phyloP scores from a whole-genome alignment of 192 early-diverging fungal genomes.

The Phycomyces blakesleeanus region DNA sequence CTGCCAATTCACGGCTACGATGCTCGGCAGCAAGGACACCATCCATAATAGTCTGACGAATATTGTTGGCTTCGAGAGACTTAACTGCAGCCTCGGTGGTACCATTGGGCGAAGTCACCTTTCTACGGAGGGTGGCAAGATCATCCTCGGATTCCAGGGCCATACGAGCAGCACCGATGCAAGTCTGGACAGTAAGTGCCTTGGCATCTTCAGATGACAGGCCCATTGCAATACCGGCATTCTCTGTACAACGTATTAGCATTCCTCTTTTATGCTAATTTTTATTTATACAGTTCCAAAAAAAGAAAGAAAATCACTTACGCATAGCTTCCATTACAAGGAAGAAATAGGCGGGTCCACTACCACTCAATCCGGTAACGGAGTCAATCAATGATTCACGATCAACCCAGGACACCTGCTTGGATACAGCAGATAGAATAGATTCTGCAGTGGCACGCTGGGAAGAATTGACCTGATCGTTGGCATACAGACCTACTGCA shows the following conservation, averaged over 20 bases:
- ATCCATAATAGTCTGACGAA: conserved; percentile 50
- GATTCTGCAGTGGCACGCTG: conserved; percentile 67
- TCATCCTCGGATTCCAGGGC: conserved; percentile 64
- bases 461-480: conserved; percentile 45
- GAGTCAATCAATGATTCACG: conserved; percentile 75
- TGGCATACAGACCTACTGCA: conserved; percentile 81
- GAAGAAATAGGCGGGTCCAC: conserved; percentile 97
- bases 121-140: conserved; percentile 70
- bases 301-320: conserved; percentile 15
- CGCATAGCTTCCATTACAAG: conserved; percentile 84
- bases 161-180: conserved; percentile 88
- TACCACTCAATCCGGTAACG: conserved; percentile 84
- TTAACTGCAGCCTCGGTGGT: conserved; percentile 90
- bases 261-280: neutral
- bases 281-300: neutral
- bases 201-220: conserved; percentile 68
- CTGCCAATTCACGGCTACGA: conserved; percentile 67
- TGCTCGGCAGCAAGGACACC: conserved; percentile 65
- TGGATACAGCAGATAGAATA: conserved; percentile 73
- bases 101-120: conserved; percentile 90
- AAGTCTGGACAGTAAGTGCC: conserved; percentile 85
- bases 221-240: conserved; percentile 73
- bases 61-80: conserved; percentile 58
- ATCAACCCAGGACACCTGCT: conserved; percentile 81
- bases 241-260: conserved; percentile 46